Evolutionary conservation across 805 yeast genomes (phyloP), one percentile per base, ranked within the genome.

Genomic region (Metschnikowia cubensis): DNA sequence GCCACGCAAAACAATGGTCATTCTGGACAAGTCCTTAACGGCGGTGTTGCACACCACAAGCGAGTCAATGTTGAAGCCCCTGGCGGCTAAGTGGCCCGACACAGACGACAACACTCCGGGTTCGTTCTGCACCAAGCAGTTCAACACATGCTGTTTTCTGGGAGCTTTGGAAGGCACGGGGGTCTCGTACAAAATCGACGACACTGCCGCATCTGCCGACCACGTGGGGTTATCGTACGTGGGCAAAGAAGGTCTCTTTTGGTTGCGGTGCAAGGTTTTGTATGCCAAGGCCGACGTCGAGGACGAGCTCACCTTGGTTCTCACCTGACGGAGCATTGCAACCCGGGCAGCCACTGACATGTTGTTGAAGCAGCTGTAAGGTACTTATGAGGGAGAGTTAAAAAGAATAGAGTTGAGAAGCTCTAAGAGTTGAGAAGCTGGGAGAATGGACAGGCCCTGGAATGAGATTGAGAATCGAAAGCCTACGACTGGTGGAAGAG

Each of bases 11-110:
- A 89, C 96, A 60, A 94, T 89, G 6, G 99, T 94, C 99, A 94
- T 94, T 68, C 99, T 81, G 31, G 96, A 88, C 59, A 94, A 79
- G 66, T 94, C 97, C 69, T 85, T 83, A 52, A 94, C 97, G 68
- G 92, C 98, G 36, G 99, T 94, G 74, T 85, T 88, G 68, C 97
- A 92, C 42, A 94, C 99, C 51, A 94, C 97, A 56, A 94, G 79
- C 10, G 98, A 92, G 69, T 94, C 99, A 64, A 94, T 94, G 75
- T 94, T 94, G 82, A 94, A 94, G 15, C 99, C 99, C 69, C 99
- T 81, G 36, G 97, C 98, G 35, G 99, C 99, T 59, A 94, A 79
- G 48, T 96, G 90, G 49, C 97, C 97, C 6, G 97, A 87, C 39
- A 94, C 88, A 49, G 92, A 82, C 34, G 96, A 85, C 61, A 94